Base-by-base conservation (phyloP, 345 rosid genomes). In the Citrus glauca region DNA sequence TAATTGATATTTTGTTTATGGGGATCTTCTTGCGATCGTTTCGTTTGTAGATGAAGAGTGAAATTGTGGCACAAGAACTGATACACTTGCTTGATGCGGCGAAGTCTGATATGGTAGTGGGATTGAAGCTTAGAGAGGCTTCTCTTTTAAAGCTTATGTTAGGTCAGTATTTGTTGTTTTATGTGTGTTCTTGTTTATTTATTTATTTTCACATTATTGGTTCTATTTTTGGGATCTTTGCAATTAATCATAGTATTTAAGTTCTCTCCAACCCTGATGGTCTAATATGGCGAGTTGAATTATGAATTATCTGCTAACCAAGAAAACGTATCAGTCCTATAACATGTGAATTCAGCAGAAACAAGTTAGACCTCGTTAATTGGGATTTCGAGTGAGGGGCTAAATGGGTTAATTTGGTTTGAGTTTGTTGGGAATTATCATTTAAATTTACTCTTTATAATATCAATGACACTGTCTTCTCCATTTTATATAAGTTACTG, bases 31-130 rank as follows among this genome's bases (percentile, higher is more conserved):
- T 25, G 9, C 30, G 25, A 73, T 9, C 16, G 22, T 17, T 55
- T 76, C 45, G 1, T 82, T 14, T 76, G 24, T 77, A 94, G 98
- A 65, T 90, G 86, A 83, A 73, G 28, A 65, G 77, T 55, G 72
- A 81, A 33, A 59, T 90, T 79, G 78, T 81, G 50, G 76, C 83
- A 72, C 85, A 82, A 82, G 88, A 91, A 73, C 83, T 85, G 92
- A 79, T 79, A 30, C 78, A 79, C 57, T 53, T 78, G 42, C 80
- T 91, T 50, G 87, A 85, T 78, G 86, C 86, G 9, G 78, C 81
- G 9, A 91, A 91, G 87, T 84, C 83, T 57, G 89, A 88, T 77
- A 66, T 94, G 83, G 79, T 89, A 77, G 24, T 84, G 32, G 93
- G 91, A 14, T 83, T 87, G 80, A 93, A 86, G 85, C 86, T 84